Evolutionary conservation across 177 flowering plant genomes (phyloP).

Genomic region (Vitis hybrid): DNA sequence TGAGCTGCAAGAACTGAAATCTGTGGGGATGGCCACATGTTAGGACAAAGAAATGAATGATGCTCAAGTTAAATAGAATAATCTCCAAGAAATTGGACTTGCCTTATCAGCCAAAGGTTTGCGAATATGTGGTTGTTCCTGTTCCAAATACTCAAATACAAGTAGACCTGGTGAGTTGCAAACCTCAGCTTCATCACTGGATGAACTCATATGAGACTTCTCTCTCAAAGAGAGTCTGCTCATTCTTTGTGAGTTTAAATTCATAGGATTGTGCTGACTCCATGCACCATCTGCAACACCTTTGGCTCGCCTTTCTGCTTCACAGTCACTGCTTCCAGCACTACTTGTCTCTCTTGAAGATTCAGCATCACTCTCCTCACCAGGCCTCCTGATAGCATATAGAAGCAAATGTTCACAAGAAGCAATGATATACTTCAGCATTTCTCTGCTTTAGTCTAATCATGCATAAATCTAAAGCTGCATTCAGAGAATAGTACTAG

Average conservation of each 20-base stretch:
- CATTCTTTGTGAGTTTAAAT: constrained; percentile 28
- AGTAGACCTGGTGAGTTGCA: constrained; percentile 39
- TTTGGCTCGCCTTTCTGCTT: constrained; percentile 30
- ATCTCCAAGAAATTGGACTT: constrained; percentile 18
- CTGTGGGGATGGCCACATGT: constrained; percentile 30
- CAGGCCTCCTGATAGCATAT: constrained; percentile 38
- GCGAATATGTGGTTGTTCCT: constrained; percentile 55
- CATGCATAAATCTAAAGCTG: too few relatives aligned
- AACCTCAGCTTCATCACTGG: constrained; percentile 51
- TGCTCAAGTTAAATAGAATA: background rate
- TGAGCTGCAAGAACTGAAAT: constrained; percentile 57
- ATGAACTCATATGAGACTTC: constrained; percentile 29
- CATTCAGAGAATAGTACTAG: too few relatives aligned
- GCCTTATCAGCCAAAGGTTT: constrained; percentile 75
- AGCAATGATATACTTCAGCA: too few relatives aligned
- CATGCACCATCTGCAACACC: constrained; percentile 14
- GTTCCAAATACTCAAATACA: constrained; percentile 62
- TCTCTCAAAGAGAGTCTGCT: constrained; percentile 34
- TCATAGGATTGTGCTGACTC: constrained; percentile 25
- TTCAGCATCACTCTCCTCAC: constrained; percentile 65
- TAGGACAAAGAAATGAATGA: background rate
- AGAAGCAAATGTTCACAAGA: too few relatives aligned
- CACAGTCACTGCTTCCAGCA: constrained; percentile 55
- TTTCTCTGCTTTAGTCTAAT: too few relatives aligned
- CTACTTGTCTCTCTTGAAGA: constrained; percentile 61